Evolutionary conservation across 2,329 filamentous ascomycete genomes (phyloP), one percentile per base, ranked within the genome.

Genomic region (Ceratocystis eucalypticola): DNA sequence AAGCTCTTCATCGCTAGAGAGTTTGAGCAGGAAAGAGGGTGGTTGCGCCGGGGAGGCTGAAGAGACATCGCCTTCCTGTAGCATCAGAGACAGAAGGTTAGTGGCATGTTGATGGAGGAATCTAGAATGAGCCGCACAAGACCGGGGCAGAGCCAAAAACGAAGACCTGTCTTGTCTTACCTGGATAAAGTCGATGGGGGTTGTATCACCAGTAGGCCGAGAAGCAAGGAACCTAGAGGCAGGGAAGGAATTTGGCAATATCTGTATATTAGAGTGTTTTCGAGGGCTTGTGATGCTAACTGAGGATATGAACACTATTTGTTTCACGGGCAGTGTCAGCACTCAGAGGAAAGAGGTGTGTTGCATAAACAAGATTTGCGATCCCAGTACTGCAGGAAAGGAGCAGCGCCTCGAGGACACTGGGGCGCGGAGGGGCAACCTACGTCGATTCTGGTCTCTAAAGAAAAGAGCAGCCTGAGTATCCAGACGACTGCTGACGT

Each of bases 391-490:
- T 41, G 37, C 37, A 12, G 37, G 37, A 12, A 41, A 12, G 12
- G 37, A 41, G 37, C 37, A 41, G 37, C 37, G 7, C 46, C 22
- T n/a, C 6, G 17, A 20, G n/a, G 46, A 22, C n/a, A 20, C 6
- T 8, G 46, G n/a, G 46, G n/a, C 46, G 10, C 22, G 17, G 22
- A 57, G 22, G 53, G 53, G 67, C 72, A 72, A 79, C 88, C 74
- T 82, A 97, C 94, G 85, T 82, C 91, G 86, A 75, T 84, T 89
- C 80, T 96, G 94, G 75, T 99, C 94, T 79, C 89, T 88, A 74
- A 97, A 80, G 76, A 88, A 95, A 75, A 97, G 80, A 72, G 84
- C 78, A 71, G 85, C 82, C 74, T 86, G 89, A 73, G 96, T 92
- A 72, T 96, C 92, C 73, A 87, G 86, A 77, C 86, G 88, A 81